Conservation (phyloP, 495 filamentous ascomycete genomes). For the Bombardia bombarda region DNA sequence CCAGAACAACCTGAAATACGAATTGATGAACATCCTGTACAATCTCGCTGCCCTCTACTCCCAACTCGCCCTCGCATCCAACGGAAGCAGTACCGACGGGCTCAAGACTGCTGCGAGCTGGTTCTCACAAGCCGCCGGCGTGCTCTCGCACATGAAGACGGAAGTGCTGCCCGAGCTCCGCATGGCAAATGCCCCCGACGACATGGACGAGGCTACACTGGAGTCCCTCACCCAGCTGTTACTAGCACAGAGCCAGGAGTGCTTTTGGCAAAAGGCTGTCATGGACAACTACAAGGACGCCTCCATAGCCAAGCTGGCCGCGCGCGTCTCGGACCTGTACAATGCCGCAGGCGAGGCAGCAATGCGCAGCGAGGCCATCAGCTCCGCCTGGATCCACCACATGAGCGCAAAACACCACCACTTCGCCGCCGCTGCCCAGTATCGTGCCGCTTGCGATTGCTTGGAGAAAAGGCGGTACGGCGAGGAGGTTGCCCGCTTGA, state of each 20-base stretch:
- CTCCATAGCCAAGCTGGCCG: conserved; percentile 83
- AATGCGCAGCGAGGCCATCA: conserved; percentile 80
- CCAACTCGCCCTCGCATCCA: conserved; percentile 75
- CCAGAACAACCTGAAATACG: conserved; percentile 90
- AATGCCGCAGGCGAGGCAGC: conserved; percentile 75
- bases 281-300: conserved; percentile 89
- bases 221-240: conserved; percentile 77
- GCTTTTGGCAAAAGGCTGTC: conserved; percentile 96
- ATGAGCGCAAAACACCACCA: conserved; percentile 97
- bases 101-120: conserved; percentile 86
- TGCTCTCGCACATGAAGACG: conserved; percentile 69
- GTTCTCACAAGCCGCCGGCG: conserved; percentile 82
- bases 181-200: conserved; percentile 71
- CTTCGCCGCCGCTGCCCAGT: conserved; percentile 94
- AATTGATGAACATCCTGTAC: conserved; percentile 87
- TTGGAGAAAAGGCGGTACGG: conserved; percentile 92
- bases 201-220: conserved; percentile 87
- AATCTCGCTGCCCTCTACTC: conserved; percentile 92
- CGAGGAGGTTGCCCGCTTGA: conserved; percentile 84
- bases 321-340: conserved; percentile 89
- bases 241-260: conserved; percentile 90
- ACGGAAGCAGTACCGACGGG: conserved; percentile 72
- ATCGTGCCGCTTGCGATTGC: conserved; percentile 85
- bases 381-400: conserved; percentile 95
- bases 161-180: conserved; percentile 80